These are phyloP conservation scores for Excoecaria cochinchinensis DNA, from an alignment of 345 rosid genomes.

Conservation along the genomic window DNA sequence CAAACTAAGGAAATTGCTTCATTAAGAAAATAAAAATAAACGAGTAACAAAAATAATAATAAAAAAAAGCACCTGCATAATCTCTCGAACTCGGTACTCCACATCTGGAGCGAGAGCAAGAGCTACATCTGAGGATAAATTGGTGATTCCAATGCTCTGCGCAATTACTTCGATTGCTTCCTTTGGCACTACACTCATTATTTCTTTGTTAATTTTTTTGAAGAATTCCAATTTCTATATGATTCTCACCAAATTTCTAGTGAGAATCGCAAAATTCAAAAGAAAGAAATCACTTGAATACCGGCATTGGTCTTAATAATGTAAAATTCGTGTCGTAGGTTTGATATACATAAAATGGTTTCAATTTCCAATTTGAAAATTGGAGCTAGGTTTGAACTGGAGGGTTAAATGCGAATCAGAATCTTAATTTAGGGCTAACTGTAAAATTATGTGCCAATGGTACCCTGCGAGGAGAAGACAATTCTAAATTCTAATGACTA, in stretches of 20 bases:
- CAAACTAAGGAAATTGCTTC: background rate
- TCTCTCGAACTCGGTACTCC: conserved; percentile 81
- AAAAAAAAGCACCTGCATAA: conserved; percentile 65
- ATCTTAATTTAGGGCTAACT: conserved; percentile 7
- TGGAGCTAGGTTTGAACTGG: background rate
- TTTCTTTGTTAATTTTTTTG: conserved; percentile 11
- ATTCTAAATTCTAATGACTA: background rate
- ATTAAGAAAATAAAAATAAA: background rate
- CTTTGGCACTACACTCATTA: conserved; percentile 61
- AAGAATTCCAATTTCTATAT: background rate
- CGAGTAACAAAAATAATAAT: background rate
- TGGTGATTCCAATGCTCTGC: conserved; percentile 75
- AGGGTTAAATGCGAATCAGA: background rate
- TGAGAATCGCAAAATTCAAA: background rate
- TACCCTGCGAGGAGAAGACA: background rate
- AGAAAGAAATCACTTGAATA: background rate
- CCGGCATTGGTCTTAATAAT: too few species aligned
- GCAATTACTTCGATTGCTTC: conserved; percentile 87
- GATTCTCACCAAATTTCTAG: background rate
- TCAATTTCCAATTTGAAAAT: background rate
- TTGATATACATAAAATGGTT: background rate
- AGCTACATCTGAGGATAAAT: conserved; percentile 67
- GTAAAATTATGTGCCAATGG: background rate
- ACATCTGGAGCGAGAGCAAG: conserved; percentile 69
- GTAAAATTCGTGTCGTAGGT: background rate